Evolutionary conservation across 2,329 filamentous ascomycete species (phyloP).

Genomic region (Ophiobolus disseminans): DNA sequence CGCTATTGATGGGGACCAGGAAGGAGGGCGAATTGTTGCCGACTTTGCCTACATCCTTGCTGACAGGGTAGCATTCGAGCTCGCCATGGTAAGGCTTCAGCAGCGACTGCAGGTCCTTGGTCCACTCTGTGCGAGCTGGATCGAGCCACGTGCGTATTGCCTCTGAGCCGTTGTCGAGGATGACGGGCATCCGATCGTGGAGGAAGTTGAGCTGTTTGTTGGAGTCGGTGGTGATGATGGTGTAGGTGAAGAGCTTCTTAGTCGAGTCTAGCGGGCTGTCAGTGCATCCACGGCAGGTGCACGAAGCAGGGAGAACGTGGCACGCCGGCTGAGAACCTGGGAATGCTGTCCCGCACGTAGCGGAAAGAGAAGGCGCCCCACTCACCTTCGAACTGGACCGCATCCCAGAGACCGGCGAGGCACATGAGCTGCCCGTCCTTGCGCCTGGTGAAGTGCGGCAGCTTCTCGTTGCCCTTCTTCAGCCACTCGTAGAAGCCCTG

Average conservation of each 20-base stretch:
- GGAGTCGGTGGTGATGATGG: constrained; percentile 88
- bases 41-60: constrained; percentile 89
- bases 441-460: constrained; percentile 83
- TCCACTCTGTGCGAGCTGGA: constrained; percentile 75
- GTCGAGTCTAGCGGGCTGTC: constrained; percentile 59
- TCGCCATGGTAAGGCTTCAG: constrained; percentile 81
- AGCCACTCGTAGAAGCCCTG: constrained; percentile 98
- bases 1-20: constrained; percentile 80
- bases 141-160: constrained; percentile 79
- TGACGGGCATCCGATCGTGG: constrained; percentile 95
- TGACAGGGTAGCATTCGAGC: constrained; percentile 84
- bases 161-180: constrained; percentile 78
- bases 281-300: constrained; percentile 22
- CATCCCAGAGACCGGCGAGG: constrained; percentile 92
- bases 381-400: constrained; percentile 77
- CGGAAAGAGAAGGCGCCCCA: constrained; percentile 5
- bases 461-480: constrained; percentile 80
- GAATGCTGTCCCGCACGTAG: constrained; percentile 3
- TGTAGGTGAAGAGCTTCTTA: constrained; percentile 84
- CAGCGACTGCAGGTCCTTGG: constrained; percentile 75
- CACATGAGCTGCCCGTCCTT: constrained; percentile 85
- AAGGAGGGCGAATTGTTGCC: constrained; percentile 88
- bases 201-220: constrained; percentile 84
- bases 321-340: constrained; percentile 24
- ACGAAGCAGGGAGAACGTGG: constrained; percentile 28